Evolutionary conservation across 176 grass and related monocot genomes (phyloP), one percentile per base, ranked within the genome.

Genomic region (Oryza meyeriana): DNA sequence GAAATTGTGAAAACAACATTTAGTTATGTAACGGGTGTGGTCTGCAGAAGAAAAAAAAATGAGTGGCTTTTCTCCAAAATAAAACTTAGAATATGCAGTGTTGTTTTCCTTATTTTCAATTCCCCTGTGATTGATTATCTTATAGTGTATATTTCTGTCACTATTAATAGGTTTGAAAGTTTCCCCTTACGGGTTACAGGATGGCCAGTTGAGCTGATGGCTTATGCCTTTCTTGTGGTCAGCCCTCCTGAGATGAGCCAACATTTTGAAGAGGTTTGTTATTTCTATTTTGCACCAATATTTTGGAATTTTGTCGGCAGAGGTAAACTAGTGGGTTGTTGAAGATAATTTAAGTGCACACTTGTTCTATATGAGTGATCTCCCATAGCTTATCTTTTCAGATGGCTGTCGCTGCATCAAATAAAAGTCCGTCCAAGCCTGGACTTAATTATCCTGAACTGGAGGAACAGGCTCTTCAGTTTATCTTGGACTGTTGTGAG

Each of bases 171-270:
- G 52, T 89, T 72, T 69, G 88, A 95, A 85, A 92, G 89, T 78
- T 98, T 93, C 76, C 96, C 96, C 30, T 88, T 98, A 91, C 85
- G 90, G 75, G 85, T 98, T 28, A 95, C 91, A 58, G 96, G 96
- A 12, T 98, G 93, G 96, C 89, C 96, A 69, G 82, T 98, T 89
- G 96, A 98, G 83, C 87, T 98, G 76, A 95, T 93, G 90, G 96
- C 93, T 86, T 98, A 98, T 79, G 89, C 96, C 33, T 93, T 91
- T 63, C 93, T 98, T 61, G 86, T 93, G 64, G 96, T 95, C 62
- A 93, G 96, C 78, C 93, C 90, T 74, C 96, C 92, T 12, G 86
- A 85, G 25, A 93, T 93, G 93, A 88, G 72, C 55, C 76, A 72
- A 69, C 34, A 12, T 64, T 98, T 98, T 85, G 90, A 95, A 57